Evolutionary conservation across 2,329 filamentous ascomycete species (phyloP).

Genomic region (Colletotrichum chlorophyti): DNA sequence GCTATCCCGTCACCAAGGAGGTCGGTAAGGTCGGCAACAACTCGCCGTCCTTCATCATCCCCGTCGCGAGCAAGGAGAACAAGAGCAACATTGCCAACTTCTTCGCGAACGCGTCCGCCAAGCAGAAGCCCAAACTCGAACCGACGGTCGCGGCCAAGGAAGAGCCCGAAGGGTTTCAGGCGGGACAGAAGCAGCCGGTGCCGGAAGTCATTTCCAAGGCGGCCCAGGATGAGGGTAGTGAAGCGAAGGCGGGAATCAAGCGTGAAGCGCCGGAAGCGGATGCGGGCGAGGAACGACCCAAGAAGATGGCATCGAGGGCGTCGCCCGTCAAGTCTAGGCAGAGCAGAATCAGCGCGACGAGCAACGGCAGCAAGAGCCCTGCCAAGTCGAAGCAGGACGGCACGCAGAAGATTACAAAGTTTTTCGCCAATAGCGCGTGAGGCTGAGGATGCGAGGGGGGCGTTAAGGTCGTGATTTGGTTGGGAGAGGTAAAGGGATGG

Average conservation of each 20-base stretch:
- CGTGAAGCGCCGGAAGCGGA: slow-evolving; percentile 32
- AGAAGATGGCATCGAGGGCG: slow-evolving; percentile 33
- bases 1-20: slow-evolving; percentile 85
- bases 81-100: slow-evolving; percentile 95
- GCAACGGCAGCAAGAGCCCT: slow-evolving; percentile 45
- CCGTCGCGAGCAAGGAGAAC: slow-evolving; percentile 84
- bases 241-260: slow-evolving; percentile 32
- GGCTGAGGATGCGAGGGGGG: too few species aligned
- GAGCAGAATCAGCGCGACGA: slow-evolving; percentile 48
- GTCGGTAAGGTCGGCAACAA: slow-evolving; percentile 96
- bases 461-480: too few species aligned
- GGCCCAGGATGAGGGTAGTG: not conserved
- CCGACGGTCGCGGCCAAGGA: slow-evolving; percentile 29
- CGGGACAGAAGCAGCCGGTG: slow-evolving; percentile 27
- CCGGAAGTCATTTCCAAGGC: slow-evolving; percentile 31
- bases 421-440: slow-evolving; percentile 52
- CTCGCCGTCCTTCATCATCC: slow-evolving; percentile 82
- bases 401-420: slow-evolving; percentile 55
- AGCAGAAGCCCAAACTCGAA: slow-evolving; percentile 34
- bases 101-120: slow-evolving; percentile 65
- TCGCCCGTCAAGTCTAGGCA: slow-evolving; percentile 29
- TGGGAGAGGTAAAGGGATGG: too few species aligned
- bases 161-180: slow-evolving; percentile 22
- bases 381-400: slow-evolving; percentile 39
- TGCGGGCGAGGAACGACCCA: slow-evolving; percentile 31